phyloP scores from a whole-genome alignment of 805 yeast genomes.

The Hermanozyma aechmeae region DNA sequence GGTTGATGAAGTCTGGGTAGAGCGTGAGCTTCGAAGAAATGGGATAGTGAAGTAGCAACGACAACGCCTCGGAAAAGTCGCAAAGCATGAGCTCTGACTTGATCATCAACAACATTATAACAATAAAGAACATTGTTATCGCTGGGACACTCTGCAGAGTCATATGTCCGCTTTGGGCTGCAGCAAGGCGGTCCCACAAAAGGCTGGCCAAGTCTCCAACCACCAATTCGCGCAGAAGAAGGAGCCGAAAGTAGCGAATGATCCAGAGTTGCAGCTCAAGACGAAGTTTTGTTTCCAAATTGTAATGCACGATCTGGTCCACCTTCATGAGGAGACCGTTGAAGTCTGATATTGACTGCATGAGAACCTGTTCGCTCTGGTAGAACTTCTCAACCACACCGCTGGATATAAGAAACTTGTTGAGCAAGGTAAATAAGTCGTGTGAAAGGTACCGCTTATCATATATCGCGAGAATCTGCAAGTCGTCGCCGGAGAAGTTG shows the following conservation, averaged over 20 bases:
- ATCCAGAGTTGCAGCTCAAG: slow-evolving; percentile 47
- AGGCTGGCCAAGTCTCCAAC: slow-evolving; percentile 19
- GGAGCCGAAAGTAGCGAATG: slow-evolving; percentile 40
- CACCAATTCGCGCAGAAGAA: slow-evolving; percentile 41
- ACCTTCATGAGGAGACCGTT: slow-evolving; percentile 39
- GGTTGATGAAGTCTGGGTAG: slow-evolving; percentile 12
- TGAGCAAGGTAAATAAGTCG: slow-evolving; percentile 37
- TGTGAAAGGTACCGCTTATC: slow-evolving; percentile 28
- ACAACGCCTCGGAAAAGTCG: slow-evolving; percentile 45
- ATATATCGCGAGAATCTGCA: slow-evolving; percentile 27
- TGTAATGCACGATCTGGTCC: slow-evolving; percentile 39
- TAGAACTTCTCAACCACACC: slow-evolving; percentile 26
- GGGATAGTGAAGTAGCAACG: slow-evolving; percentile 43
- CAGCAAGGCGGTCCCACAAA: slow-evolving; percentile 43
- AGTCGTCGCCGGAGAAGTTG: slow-evolving; percentile 16
- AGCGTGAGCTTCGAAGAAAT: slow-evolving; percentile 10
- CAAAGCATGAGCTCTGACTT: slow-evolving; percentile 35
- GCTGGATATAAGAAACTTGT: slow-evolving; percentile 30
- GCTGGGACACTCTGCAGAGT: slow-evolving; percentile 15
- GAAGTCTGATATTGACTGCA: slow-evolving; percentile 39
- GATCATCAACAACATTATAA: slow-evolving; percentile 35
- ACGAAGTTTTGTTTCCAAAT: slow-evolving; percentile 31
- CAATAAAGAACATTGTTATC: slow-evolving; percentile 31
- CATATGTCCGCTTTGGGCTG: slow-evolving; percentile 8
- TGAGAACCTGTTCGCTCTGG: slow-evolving; percentile 31